Base-by-base conservation (phyloP, 2,329 filamentous ascomycete genomes). In the Apiospora koreana region DNA sequence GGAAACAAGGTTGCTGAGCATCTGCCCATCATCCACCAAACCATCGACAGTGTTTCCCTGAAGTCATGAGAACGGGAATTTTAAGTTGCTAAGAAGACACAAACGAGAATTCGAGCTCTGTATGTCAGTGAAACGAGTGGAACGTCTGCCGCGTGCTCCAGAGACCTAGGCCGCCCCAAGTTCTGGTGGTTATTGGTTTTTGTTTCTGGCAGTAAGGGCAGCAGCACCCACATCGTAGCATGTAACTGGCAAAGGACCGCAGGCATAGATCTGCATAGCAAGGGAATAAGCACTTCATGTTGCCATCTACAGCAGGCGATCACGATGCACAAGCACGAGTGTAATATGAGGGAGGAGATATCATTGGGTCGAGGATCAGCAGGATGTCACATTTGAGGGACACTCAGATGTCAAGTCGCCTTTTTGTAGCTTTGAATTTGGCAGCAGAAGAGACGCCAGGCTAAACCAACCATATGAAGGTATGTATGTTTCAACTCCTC, bases 1-100 rank as follows among this genome's bases (percentile, higher is more conserved):
- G 86, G 91, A 2, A 93, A 94, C 76, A 85, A 87, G 71, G 82
- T 94, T 70, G 86, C 86, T 12, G 87, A 88, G 68, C 76, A 91
- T 62, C 78, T 94, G 50, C 90, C 90, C 35, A 81, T 90, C 12
- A 85, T 92, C 35, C 88, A 91, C 65, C 87, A 87, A 73, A 87
- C 79, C 21, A 79, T 90, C 69, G 92, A 94, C 58, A 76, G 76
- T 64, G 75, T 80, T 8, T 75, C 74, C 23, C 65, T 80, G 25
- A 74, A 70, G 67, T 71, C 72, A 23, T 75, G 66, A 58, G 31
- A 12, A 18, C 21, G 9, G 31, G 9, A 35, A 8, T 35, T 21
- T 7, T n/a, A 38, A n/a, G 31, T n/a, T 23, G 9, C 54, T n/a
- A 46, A 46, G 54, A 62, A 38, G n/a, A 9, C 21, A 3, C n/a